Percentiles rank a stretch among this genome's conserved stretches.
Conservation (phyloP, 257 asterid species). For the Solanum medicagineum region DNA sequence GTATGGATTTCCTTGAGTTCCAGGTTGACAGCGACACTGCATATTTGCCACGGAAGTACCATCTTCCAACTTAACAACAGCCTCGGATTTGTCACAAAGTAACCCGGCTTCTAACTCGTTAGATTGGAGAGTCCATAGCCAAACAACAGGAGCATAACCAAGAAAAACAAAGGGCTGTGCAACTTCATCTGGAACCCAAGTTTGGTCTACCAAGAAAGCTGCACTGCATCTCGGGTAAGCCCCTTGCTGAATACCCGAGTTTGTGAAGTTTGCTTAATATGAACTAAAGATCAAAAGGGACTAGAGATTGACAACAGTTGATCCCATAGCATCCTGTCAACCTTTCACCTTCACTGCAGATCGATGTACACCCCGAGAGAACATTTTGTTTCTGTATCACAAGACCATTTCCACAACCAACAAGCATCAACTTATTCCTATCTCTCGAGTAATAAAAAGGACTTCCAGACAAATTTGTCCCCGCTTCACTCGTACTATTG, state of each 20-base stretch:
- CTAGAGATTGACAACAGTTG: conserved; percentile 9
- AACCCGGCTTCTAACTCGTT: not conserved
- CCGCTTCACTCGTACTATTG: not conserved
- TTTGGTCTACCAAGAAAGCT: conserved; percentile 8
- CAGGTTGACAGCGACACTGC: not conserved
- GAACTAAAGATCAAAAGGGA: conserved; percentile 2
- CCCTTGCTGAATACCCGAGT: not conserved
- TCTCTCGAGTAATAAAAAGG: not conserved
- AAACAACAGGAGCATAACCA: not conserved
- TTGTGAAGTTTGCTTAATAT: not conserved
- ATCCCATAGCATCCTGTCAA: conserved; percentile 12
- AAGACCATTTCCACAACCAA: conserved; percentile 16
- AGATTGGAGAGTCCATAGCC: conserved; percentile 3
- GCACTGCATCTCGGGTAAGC: not conserved
- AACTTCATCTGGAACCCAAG: not conserved
- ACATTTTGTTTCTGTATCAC: not conserved
- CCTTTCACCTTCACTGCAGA: not conserved
- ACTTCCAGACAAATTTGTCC: not conserved
- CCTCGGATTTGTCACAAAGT: not conserved
- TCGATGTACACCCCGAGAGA: conserved; percentile 12
- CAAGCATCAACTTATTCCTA: conserved; percentile 3
- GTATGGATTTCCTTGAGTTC: conserved; percentile 1
- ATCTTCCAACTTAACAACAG: not conserved
- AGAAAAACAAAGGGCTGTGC: not conserved
- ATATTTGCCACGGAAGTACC: not conserved